Percentiles rank a stretch among this genome's conserved stretches.
phyloP scores from a whole-genome alignment of 768 basidiomycete genomes.

The Megacollybia marginata region DNA sequence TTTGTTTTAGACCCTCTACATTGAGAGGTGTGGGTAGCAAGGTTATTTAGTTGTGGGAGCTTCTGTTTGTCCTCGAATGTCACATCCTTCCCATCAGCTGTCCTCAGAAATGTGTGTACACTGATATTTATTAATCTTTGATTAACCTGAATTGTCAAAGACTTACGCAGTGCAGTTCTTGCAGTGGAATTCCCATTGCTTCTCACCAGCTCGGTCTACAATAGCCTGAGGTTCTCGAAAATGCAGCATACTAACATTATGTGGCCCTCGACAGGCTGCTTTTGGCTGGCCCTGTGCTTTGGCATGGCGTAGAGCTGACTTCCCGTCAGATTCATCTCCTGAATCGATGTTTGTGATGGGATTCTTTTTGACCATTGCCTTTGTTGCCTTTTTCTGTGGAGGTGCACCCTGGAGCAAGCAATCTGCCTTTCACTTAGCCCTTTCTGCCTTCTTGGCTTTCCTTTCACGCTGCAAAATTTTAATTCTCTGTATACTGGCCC shows the following conservation, averaged over 20 bases:
- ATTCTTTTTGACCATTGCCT: background rate
- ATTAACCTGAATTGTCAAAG: background rate
- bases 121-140: background rate
- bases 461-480: background rate
- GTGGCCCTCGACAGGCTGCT: conserved; percentile 11
- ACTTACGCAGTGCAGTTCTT: conserved; percentile 7
- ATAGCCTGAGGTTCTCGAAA: conserved; percentile 11
- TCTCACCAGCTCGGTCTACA: conserved; percentile 1
- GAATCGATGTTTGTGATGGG: too few species aligned
- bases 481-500: background rate
- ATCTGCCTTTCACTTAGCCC: background rate
- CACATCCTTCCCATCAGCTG: background rate
- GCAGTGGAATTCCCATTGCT: conserved; percentile 13
- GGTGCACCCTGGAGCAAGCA: background rate
- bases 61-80: background rate
- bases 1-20: conserved; percentile 9
- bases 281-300: conserved; percentile 4
- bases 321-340: too few species aligned
- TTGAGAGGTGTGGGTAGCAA: conserved; percentile 15
- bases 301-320: background rate
- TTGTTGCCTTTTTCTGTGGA: background rate
- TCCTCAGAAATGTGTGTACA: background rate
- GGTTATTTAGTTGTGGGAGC: conserved; percentile 2
- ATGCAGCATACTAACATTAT: conserved; percentile 11
- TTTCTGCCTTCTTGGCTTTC: background rate